A percentile compares a stretch with the other conserved stretches of the same genome.
These are phyloP conservation scores for Nelumbo lutea DNA, from an alignment of 164 flowering plant species.

Conservation along the genomic window DNA sequence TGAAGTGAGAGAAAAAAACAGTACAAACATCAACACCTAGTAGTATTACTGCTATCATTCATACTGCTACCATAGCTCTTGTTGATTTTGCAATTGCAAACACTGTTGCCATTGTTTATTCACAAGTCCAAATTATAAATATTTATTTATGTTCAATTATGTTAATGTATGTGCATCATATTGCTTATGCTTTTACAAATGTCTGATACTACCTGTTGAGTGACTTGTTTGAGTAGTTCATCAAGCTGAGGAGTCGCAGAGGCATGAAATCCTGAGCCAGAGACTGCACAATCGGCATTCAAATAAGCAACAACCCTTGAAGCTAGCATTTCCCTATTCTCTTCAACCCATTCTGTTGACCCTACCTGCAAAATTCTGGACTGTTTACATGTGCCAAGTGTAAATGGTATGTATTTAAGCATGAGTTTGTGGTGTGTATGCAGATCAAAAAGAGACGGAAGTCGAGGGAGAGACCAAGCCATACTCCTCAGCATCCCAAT, in stretches of 20 bases:
- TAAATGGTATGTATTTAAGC: not conserved
- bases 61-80: not conserved
- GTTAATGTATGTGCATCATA: no score
- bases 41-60: not conserved
- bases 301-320: constrained; percentile 69
- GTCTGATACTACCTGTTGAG: constrained; percentile 45
- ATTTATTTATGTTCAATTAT: no score
- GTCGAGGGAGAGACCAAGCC: constrained; percentile 57
- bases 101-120: not conserved
- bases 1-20: not conserved
- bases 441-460: constrained; percentile 12
- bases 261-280: constrained; percentile 55
- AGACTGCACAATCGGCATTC: constrained; percentile 61
- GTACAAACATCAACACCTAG: not conserved
- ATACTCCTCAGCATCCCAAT: constrained; percentile 89
- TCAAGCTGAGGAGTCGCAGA: constrained; percentile 84
- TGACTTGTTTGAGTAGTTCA: constrained; percentile 48
- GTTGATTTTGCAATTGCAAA: not conserved
- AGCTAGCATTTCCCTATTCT: constrained; percentile 60
- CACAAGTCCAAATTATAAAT: no score
- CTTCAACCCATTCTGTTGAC: constrained; percentile 88
- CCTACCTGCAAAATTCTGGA: constrained; percentile 39
- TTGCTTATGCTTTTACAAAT: no score
- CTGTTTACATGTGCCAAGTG: not conserved
- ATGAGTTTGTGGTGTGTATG: not conserved